A percentile compares a stretch with the other conserved stretches of the same genome.
Evolutionary conservation across 257 asterid species (phyloP).

Genomic region (Scutellaria baicalensis): DNA sequence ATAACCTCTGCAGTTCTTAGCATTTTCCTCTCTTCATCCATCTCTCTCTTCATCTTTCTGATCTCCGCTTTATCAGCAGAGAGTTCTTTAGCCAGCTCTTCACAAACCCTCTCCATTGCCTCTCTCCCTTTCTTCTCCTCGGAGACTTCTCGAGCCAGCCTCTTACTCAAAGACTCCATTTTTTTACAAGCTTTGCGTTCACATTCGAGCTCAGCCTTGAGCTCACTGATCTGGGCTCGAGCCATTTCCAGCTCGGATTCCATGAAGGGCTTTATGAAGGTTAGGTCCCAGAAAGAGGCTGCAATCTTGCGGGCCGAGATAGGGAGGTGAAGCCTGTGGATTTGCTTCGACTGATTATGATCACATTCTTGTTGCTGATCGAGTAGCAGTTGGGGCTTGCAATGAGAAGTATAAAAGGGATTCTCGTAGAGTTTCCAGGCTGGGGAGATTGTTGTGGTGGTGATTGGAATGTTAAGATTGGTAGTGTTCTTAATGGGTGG

Average conservation of each 20-base stretch:
- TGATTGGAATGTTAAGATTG: constrained; percentile 22
- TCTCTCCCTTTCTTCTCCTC: constrained; percentile 55
- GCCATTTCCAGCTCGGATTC: constrained; percentile 58
- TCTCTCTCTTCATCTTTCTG: constrained; percentile 40
- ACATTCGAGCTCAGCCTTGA: constrained; percentile 37
- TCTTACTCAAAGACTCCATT: constrained; percentile 35
- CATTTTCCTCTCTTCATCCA: constrained; percentile 77
- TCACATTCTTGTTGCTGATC: constrained; percentile 3
- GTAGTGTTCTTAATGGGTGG: background rate
- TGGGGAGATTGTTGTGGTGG: constrained; percentile 26
- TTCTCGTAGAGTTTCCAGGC: constrained; percentile 83
- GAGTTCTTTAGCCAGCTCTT: constrained; percentile 45
- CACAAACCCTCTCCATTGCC: constrained; percentile 41
- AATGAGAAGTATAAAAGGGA: constrained; percentile 48
- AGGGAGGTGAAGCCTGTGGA: constrained; percentile 75
- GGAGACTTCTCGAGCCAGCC: constrained; percentile 33
- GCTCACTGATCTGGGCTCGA: constrained; percentile 30
- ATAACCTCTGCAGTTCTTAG: constrained; percentile 68
- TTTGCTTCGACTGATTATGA: constrained; percentile 20
- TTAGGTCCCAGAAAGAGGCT: constrained; percentile 67
- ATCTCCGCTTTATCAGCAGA: constrained; percentile 33
- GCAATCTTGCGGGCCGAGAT: constrained; percentile 60
- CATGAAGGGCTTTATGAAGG: constrained; percentile 60
- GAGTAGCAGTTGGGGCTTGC: background rate
- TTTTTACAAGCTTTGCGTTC: constrained; percentile 52